Percentiles rank a stretch among this genome's conserved stretches.
Evolutionary conservation across 2,329 filamentous ascomycete genomes (phyloP).

Genomic region (Juglanconis sp.): DNA sequence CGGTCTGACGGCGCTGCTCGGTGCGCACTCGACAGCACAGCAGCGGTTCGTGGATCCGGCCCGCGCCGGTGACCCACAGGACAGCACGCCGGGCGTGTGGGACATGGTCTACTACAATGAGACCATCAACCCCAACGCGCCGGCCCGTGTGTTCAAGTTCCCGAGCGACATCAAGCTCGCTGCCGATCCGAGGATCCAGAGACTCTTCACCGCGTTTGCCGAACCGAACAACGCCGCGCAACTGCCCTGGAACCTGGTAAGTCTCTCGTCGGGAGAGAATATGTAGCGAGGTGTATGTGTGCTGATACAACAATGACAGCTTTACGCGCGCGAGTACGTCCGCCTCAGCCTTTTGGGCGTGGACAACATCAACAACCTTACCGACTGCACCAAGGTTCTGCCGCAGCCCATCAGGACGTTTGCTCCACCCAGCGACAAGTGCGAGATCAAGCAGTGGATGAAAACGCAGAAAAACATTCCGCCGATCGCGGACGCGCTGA

Average conservation of each 20-base stretch:
- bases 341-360: slow-evolving; percentile 42
- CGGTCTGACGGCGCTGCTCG: slow-evolving; percentile 51
- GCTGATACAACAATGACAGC: neutral
- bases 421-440: slow-evolving; percentile 16
- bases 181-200: neutral
- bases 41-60: slow-evolving; percentile 42
- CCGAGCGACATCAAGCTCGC: slow-evolving; percentile 6
- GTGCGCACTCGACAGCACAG: slow-evolving; percentile 50
- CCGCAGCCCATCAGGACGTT: slow-evolving; percentile 9
- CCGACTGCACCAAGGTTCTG: slow-evolving; percentile 40
- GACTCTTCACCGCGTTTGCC: neutral
- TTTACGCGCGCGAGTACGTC: slow-evolving; percentile 39
- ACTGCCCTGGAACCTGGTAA: slow-evolving; percentile 6
- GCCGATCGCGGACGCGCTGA: neutral
- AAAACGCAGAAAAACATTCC: slow-evolving; percentile 3
- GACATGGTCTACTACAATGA: slow-evolving; percentile 49
- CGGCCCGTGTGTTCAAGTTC: slow-evolving; percentile 33
- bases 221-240: slow-evolving; percentile 10
- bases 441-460: slow-evolving; percentile 9
- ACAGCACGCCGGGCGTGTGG: slow-evolving; percentile 51
- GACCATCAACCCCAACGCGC: slow-evolving; percentile 29
- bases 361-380: slow-evolving; percentile 41
- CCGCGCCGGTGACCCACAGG: slow-evolving; percentile 44
- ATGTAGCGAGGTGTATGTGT: neutral
- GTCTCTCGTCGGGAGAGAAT: neutral